These are phyloP conservation scores for Russula sp. DNA, from an alignment of 768 basidiomycete genomes.

Conservation along the genomic window DNA sequence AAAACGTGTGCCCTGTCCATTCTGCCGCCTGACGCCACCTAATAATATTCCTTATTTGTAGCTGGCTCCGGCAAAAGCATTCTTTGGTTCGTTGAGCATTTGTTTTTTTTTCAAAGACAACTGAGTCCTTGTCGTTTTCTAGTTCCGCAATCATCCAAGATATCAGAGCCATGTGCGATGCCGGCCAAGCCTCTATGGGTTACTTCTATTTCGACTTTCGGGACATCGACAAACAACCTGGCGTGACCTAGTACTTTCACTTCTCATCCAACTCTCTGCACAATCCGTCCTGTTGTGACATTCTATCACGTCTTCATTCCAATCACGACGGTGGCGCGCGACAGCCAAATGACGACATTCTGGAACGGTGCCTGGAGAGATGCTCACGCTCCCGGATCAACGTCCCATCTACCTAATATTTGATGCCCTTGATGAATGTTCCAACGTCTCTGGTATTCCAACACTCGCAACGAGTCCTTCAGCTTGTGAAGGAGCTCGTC, in stretches of 20 bases:
- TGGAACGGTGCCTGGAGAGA: neutral
- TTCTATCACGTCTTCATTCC: neutral
- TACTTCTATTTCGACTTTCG: constrained; percentile 15
- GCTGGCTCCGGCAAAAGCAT: constrained; percentile 19
- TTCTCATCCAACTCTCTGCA: constrained; percentile 5
- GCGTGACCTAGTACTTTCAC: neutral
- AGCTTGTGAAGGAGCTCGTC: neutral
- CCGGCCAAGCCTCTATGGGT: neutral
- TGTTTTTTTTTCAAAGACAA: too few relatives aligned
- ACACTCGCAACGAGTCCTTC: neutral
- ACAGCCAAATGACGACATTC: neutral
- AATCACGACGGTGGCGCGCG: neutral
- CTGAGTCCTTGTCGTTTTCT: neutral
- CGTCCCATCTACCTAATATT: neutral
- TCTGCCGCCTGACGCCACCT: neutral
- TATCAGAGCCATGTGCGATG: neutral
- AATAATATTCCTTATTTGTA: neutral
- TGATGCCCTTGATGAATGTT: constrained; percentile 1
- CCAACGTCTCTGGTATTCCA: neutral
- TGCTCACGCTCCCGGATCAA: neutral
- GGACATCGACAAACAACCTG: neutral
- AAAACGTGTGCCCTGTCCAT: constrained; percentile 1
- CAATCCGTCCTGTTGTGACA: neutral
- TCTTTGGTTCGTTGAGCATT: constrained; percentile 7
- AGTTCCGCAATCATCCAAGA: constrained; percentile 11